Percentiles rank a stretch among this genome's conserved stretches.
These are phyloP conservation scores for Penicillium sp. DNA, from an alignment of 2,329 filamentous ascomycete species.

Conservation along the genomic window DNA sequence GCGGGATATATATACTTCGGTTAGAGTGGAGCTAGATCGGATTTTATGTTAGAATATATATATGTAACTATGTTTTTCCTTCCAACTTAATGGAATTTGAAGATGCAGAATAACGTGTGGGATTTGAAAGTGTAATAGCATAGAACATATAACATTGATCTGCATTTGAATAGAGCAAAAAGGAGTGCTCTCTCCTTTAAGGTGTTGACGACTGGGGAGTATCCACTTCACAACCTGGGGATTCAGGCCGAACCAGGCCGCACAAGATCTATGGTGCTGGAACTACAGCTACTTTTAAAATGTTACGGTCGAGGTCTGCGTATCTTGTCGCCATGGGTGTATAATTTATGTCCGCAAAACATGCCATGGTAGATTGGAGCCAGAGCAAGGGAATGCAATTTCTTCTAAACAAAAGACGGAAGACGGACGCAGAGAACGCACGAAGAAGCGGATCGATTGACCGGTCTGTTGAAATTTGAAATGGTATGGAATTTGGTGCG, in stretches of 20 bases:
- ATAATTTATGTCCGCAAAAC: neutral
- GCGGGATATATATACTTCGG: conserved; percentile 2
- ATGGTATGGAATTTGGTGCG: conserved; percentile 37
- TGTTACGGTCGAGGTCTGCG: neutral
- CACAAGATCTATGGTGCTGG: neutral
- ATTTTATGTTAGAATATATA: neutral
- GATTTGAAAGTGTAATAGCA: neutral
- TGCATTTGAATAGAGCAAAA: neutral
- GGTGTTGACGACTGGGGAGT: neutral
- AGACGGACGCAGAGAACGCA: conserved; percentile 8
- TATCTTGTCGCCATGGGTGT: neutral
- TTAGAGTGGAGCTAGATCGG: neutral
- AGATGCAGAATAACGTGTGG: neutral
- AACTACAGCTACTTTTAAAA: neutral
- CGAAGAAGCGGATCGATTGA: conserved; percentile 17
- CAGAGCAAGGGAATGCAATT: conserved; percentile 25
- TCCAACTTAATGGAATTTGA: neutral
- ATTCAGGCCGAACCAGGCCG: neutral
- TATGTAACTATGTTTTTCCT: neutral
- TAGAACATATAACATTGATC: neutral
- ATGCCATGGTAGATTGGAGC: conserved; percentile 25
- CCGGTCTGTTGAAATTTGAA: conserved; percentile 24
- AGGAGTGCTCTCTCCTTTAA: neutral
- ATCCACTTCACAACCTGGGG: conserved; percentile 5
- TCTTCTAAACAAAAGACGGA: conserved; percentile 16